Percentiles rank a stretch among this genome's conserved stretches.
These are phyloP conservation scores for Leccinum pallidistipes DNA, from an alignment of 1,284 basidiomycete genomes.

Conservation along the genomic window DNA sequence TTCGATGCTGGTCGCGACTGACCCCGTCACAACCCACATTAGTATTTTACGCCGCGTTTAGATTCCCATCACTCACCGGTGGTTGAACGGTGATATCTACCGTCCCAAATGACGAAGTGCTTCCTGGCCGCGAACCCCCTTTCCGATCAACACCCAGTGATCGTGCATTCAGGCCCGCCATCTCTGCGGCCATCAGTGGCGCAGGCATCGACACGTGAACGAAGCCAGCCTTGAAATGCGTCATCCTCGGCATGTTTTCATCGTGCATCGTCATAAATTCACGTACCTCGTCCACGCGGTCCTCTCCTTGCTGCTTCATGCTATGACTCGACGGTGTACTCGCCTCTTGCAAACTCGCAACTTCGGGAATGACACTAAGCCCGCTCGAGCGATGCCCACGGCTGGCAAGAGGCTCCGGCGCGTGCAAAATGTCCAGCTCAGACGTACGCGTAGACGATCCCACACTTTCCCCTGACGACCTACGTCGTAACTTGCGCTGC, in stretches of 20 bases:
- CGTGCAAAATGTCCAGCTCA: conserved; percentile 34
- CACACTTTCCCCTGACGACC: conserved; percentile 33
- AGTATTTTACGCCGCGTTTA: not conserved
- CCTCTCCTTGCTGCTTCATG: conserved; percentile 20
- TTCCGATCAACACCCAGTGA: conserved; percentile 27
- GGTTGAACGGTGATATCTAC: conserved; percentile 34
- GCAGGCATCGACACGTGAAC: conserved; percentile 37
- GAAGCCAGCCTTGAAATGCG: conserved; percentile 27
- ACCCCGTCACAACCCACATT: conserved; percentile 2
- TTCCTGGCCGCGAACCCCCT: conserved; percentile 23
- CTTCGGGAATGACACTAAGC: conserved; percentile 32
- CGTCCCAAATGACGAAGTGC: conserved; percentile 28
- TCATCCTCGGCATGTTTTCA: conserved; percentile 7
- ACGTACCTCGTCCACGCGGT: conserved; percentile 34
- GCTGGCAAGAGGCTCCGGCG: conserved; percentile 24
- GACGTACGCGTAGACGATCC: conserved; percentile 36
- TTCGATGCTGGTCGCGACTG: conserved; percentile 35
- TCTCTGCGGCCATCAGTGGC: conserved; percentile 27
- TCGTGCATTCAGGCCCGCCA: conserved; percentile 22
- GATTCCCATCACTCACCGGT: conserved; percentile 23
- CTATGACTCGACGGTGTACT: conserved; percentile 18
- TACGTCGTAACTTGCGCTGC: conserved; percentile 30
- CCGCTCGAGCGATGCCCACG: conserved; percentile 25
- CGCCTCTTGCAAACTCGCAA: conserved; percentile 29
- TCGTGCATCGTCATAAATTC: not conserved